These are phyloP conservation scores for Yamadazyma atmosphaerica DNA, from an alignment of 1,139 yeast species.

Conservation along the genomic window DNA sequence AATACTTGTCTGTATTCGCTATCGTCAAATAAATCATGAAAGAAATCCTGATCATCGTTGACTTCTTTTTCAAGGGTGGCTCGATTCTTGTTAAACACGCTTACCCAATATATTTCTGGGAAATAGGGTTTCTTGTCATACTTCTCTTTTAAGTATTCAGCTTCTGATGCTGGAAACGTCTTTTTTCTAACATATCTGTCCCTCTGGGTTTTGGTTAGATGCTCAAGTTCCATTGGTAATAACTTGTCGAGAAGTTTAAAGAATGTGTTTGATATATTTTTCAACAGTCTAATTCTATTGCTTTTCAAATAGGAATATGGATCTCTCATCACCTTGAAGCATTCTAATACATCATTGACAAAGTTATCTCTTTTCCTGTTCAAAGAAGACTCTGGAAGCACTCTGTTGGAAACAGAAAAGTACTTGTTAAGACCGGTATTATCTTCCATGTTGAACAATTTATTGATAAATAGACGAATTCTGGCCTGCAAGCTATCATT, in stretches of 20 bases:
- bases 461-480: conserved; percentile 36
- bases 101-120: conserved; percentile 39
- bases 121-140: conserved; percentile 25
- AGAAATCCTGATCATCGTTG: conserved; percentile 28
- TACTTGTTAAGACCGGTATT: conserved; percentile 49
- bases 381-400: conserved; percentile 22
- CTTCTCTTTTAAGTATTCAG: conserved; percentile 21
- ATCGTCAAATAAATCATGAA: conserved; percentile 26
- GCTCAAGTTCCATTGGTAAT: conserved; percentile 29
- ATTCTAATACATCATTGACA: conserved; percentile 33
- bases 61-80: conserved; percentile 18
- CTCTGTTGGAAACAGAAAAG: conserved; percentile 32
- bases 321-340: conserved; percentile 35
- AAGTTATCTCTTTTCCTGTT: conserved; percentile 22
- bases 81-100: conserved; percentile 26
- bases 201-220: conserved; percentile 5
- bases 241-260: conserved; percentile 28
- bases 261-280: conserved; percentile 24
- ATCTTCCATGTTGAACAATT: conserved; percentile 40
- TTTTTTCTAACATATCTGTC: conserved; percentile 11
- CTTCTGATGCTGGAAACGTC: conserved; percentile 19
- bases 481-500: conserved; percentile 40
- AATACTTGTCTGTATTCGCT: conserved; percentile 30
- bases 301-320: conserved; percentile 35
- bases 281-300: conserved; percentile 22